Conservation (phyloP, 148 eudicot species). For the Rhododendron henanense region DNA sequence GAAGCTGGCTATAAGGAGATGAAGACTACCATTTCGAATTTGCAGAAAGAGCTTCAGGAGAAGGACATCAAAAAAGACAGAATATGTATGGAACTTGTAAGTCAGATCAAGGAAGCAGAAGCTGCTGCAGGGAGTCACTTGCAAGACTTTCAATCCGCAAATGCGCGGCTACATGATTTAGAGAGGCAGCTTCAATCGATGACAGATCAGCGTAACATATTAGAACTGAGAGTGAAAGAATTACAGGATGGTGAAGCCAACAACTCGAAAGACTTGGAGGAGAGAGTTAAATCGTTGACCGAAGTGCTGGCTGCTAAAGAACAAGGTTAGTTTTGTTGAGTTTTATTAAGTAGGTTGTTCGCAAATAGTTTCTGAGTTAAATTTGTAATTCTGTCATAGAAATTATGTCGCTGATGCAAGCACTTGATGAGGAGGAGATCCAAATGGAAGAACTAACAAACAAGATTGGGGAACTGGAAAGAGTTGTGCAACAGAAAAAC, state of each 20-base stretch:
- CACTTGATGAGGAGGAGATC: slow-evolving; percentile 90
- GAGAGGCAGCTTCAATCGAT: slow-evolving; percentile 38
- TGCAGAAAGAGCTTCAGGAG: slow-evolving; percentile 87
- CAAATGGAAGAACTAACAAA: slow-evolving; percentile 73
- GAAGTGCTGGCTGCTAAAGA: slow-evolving; percentile 61
- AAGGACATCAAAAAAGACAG: slow-evolving; percentile 77
- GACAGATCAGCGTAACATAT: slow-evolving; percentile 45
- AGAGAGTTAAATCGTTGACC: slow-evolving; percentile 53
- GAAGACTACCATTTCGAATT: slow-evolving; percentile 47
- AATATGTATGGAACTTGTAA: slow-evolving; percentile 71
- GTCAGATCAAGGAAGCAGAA: slow-evolving; percentile 84
- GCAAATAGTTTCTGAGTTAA: slow-evolving; percentile 3
- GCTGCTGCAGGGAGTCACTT: slow-evolving; percentile 51
- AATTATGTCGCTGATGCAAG: slow-evolving; percentile 85
- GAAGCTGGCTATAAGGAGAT: slow-evolving; percentile 58
- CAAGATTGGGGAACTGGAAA: slow-evolving; percentile 57
- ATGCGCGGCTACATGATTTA: slow-evolving; percentile 42
- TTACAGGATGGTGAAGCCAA: slow-evolving; percentile 43
- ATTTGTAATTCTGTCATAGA: slow-evolving; percentile 42
- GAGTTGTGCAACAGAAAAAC: slow-evolving; percentile 46
- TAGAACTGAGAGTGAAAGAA: slow-evolving; percentile 57
- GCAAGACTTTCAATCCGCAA: slow-evolving; percentile 55
- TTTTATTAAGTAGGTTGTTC: not conserved
- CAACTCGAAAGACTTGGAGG: slow-evolving; percentile 42
- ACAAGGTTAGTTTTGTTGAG: slow-evolving; percentile 53